Base-by-base conservation (phyloP, 371 early-diverging fungal species). In the Apophysomyces sp. region DNA sequence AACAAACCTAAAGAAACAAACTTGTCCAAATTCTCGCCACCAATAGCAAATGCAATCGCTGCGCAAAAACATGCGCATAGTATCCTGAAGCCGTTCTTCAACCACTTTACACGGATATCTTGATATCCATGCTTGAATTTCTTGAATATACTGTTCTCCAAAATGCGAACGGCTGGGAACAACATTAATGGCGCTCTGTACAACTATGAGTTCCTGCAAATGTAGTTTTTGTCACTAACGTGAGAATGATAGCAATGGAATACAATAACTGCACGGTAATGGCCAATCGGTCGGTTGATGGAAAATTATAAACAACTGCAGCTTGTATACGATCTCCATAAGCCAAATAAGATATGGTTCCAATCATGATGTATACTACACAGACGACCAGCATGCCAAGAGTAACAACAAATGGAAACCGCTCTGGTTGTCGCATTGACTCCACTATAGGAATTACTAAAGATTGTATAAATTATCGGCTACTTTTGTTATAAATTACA, bases 101-200 rank as follows among this genome's bases (percentile, higher is more conserved):
- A 72, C 89, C 89, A 86, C 69, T 90, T 90, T 60, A 85, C 67
- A 44, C 71, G 58, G 0, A 61, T 6, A 21, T 55, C 58, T 18
- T 66, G 28, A 27, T 63, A 62, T 18, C 85, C 85, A 15, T 75
- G 74, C 16, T 66, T 62, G 24, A 49, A 62, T 26, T 63, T 63
- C 13, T 64, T 55, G 59, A 83, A 82, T 52, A 82, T 36, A 44
- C 71, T 78, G 18, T 80, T 74, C 65, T 93, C 93, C 37, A 88
- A 61, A 57, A 92, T 93, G 51, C 84, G 79, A 44, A 87, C 81
- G n/a, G 89, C 87, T 3, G 93, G 92, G 62, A 90, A 93, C 52
- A 90, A 71, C 64, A 84, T 82, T 29, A 92, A 66, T 13, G 93
- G 92, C 1, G 44, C 61, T 58, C 59, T 49, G 53, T 34, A n/a